These are phyloP conservation scores for Ceratonia siliqua DNA, from an alignment of 306 rosid species.

Conservation along the genomic window DNA sequence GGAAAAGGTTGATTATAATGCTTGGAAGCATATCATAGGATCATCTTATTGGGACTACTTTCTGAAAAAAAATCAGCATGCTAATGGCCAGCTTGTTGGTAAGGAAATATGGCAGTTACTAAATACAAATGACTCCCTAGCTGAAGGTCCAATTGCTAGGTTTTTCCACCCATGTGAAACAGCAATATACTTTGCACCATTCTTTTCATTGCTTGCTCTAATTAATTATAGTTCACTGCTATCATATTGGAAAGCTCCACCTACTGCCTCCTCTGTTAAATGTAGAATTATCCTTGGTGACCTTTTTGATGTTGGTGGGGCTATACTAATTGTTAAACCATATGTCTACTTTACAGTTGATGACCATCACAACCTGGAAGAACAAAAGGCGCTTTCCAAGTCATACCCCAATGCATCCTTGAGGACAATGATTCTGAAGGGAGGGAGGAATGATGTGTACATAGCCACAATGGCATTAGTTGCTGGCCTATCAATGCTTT, in stretches of 20 bases:
- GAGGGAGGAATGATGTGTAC: too few relatives aligned
- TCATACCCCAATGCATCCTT: too few relatives aligned
- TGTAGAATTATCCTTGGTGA: slow-evolving; percentile 66
- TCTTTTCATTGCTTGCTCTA: slow-evolving; percentile 81
- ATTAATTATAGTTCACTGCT: slow-evolving; percentile 51
- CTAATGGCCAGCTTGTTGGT: slow-evolving; percentile 38
- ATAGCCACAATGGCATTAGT: too few relatives aligned
- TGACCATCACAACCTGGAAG: too few relatives aligned
- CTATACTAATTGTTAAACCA: slow-evolving; percentile 70
- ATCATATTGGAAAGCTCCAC: slow-evolving; percentile 93
- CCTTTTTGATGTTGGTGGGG: slow-evolving; percentile 87
- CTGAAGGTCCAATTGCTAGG: slow-evolving; percentile 86
- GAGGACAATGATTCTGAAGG: too few relatives aligned
- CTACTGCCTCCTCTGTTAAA: slow-evolving; percentile 62
- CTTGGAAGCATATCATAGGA: slow-evolving; percentile 70
- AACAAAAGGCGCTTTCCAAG: too few relatives aligned
- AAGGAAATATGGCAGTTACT: slow-evolving; percentile 47
- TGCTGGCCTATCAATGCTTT: too few relatives aligned
- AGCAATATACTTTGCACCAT: slow-evolving; percentile 74
- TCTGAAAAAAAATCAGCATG: slow-evolving; percentile 44
- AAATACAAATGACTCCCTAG: slow-evolving; percentile 72
- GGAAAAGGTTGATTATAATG: slow-evolving; percentile 61
- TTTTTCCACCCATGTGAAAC: slow-evolving; percentile 77
- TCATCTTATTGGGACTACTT: slow-evolving; percentile 48
- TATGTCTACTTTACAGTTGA: slow-evolving; percentile 85